Percentiles rank a stretch among this genome's conserved stretches.
These are phyloP conservation scores for Wolfiporia cocos DNA, from an alignment of 1,284 basidiomycete species.

Conservation along the genomic window DNA sequence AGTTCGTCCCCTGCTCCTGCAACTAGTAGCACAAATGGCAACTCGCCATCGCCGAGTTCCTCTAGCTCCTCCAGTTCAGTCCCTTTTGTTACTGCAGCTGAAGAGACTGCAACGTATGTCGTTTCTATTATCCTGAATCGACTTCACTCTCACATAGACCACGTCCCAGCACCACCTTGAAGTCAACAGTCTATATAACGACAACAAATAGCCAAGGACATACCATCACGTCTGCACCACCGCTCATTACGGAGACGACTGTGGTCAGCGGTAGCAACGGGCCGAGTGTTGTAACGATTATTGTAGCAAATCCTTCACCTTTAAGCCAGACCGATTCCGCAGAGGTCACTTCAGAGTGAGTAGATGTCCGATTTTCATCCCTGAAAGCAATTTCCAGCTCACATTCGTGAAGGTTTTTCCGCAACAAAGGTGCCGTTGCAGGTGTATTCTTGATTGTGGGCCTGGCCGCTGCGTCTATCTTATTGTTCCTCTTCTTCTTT, in stretches of 20 bases:
- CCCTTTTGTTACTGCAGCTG: neutral
- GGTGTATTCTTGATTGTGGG: slow-evolving; percentile 76
- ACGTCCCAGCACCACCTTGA: slow-evolving; percentile 45
- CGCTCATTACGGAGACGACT: slow-evolving; percentile 47
- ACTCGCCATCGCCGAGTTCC: neutral
- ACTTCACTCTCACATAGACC: neutral
- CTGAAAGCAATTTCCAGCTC: slow-evolving; percentile 9
- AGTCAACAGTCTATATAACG: slow-evolving; percentile 44
- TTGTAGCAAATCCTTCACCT: slow-evolving; percentile 61
- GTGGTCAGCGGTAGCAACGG: slow-evolving; percentile 52
- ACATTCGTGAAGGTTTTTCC: slow-evolving; percentile 51
- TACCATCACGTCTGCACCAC: slow-evolving; percentile 43
- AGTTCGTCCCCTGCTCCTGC: neutral
- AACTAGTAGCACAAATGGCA: neutral
- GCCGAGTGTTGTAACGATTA: slow-evolving; percentile 50
- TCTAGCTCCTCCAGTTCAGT: neutral
- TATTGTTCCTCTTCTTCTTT: slow-evolving; percentile 66
- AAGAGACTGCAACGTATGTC: neutral
- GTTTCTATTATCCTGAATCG: neutral
- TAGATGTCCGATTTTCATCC: slow-evolving; percentile 8
- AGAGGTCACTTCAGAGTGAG: slow-evolving; percentile 38
- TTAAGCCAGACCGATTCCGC: slow-evolving; percentile 37
- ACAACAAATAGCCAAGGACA: slow-evolving; percentile 55
- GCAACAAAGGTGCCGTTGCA: slow-evolving; percentile 68
- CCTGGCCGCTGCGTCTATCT: slow-evolving; percentile 60